Base-by-base conservation (phyloP, 2,329 filamentous ascomycete species). In the Fusarium secorum region DNA sequence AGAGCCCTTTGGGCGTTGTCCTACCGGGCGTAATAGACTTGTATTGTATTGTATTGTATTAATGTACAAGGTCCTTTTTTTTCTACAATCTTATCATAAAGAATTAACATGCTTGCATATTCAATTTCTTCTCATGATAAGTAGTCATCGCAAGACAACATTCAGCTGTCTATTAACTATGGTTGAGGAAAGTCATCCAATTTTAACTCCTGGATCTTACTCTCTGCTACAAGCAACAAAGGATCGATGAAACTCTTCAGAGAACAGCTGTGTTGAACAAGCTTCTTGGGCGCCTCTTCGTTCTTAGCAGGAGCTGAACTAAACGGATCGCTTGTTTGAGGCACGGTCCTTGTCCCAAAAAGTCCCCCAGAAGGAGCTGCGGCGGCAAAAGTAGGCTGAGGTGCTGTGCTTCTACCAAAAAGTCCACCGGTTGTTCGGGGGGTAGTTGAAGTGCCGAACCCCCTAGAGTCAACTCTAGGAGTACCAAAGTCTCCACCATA, bases 311-410 rank as follows among this genome's bases (percentile, higher is more conserved):
- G 8, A n/a, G 10, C 11, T 20, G 22, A 11, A n/a, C 18, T 5
- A 18, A 1, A 14, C 45, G 11, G 7, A 3, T 10, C 15, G 28
- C 45, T 24, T 49, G 11, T 9, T 18, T 49, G 28, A 49, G 45
- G 4, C n/a, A 49, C 11, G 1, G 3, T 0, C 4, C 3, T 49
- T 24, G 5, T 0, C 17, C 46, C 46, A 33, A 49, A 33, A 33
- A 24, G 7, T 20, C 15, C 46, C 0, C 8, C 11, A 20, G 30
- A 49, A 49, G 45, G 0, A 32, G 11, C n/a, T 6, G 15, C 0
- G 1, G 9, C 0, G 4, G 5, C 1, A 13, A 2, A 14, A 0
- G 5, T 7, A 24, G 45, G 1, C n/a, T 18, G 46, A 49, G n/a
- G 3, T 17, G 7, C 0, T n/a, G 45, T 22, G 4, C 7, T 22